A percentile compares a stretch with the other conserved stretches of the same genome.
These are phyloP conservation scores for Saccharum officinarum DNA, from an alignment of 176 grass and related monocot species.

Conservation along the genomic window DNA sequence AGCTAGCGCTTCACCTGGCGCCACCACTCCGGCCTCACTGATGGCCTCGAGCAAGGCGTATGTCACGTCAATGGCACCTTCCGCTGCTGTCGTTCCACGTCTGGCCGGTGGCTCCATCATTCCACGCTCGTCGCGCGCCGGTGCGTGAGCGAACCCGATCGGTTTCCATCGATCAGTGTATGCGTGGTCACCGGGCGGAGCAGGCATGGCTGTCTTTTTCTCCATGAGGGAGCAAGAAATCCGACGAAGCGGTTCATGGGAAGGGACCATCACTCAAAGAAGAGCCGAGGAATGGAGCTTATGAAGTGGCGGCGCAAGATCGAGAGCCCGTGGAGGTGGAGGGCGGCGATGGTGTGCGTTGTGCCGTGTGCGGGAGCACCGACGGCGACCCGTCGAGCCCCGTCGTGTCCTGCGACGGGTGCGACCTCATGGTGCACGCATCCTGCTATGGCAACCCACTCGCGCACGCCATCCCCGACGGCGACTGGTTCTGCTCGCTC, in stretches of 20 bases:
- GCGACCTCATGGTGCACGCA: slow-evolving; percentile 94
- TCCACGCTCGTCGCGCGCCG: no score
- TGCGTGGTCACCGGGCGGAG: no score
- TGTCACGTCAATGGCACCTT: no score
- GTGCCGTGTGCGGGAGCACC: slow-evolving; percentile 78
- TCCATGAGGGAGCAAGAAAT: no score
- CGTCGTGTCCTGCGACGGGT: slow-evolving; percentile 95
- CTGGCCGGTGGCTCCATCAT: no score
- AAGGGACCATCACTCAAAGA: not conserved
- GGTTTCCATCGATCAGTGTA: no score
- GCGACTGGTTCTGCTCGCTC: slow-evolving; percentile 84
- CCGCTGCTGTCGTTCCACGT: no score
- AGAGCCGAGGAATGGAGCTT: not conserved
- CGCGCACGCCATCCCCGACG: slow-evolving; percentile 64
- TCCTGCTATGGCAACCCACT: slow-evolving; percentile 88
- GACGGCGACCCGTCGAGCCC: slow-evolving; percentile 82
- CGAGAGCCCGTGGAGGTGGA: not conserved
- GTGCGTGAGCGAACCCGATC: no score
- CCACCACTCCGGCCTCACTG: no score
- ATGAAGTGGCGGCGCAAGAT: slow-evolving; percentile 3
- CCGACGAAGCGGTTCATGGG: not conserved
- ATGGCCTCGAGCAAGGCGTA: no score
- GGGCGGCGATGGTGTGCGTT: slow-evolving; percentile 74
- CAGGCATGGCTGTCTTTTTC: no score
- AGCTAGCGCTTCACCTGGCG: no score